These are phyloP conservation scores for Lactarius vividus DNA, from an alignment of 768 basidiomycete genomes.

Conservation along the genomic window DNA sequence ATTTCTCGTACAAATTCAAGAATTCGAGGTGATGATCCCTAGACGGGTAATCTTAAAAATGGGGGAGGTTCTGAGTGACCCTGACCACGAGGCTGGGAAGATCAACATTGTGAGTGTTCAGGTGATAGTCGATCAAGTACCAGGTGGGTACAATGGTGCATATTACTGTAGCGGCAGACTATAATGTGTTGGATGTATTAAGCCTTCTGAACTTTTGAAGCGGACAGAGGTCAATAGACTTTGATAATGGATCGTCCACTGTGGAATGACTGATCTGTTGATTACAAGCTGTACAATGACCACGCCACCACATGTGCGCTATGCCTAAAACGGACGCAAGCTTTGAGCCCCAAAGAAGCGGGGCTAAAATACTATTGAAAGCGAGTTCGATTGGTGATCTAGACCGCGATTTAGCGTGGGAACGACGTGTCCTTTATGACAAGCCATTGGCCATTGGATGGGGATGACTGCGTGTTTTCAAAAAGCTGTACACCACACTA, in stretches of 20 bases:
- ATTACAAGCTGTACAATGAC: too few relatives aligned
- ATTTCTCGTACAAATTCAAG: background rate
- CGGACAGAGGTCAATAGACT: background rate
- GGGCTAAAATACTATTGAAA: background rate
- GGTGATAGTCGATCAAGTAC: background rate
- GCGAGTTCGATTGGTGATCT: background rate
- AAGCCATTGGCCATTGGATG: background rate
- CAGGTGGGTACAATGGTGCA: background rate
- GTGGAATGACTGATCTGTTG: too few relatives aligned
- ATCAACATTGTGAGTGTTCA: background rate
- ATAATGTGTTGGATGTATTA: background rate
- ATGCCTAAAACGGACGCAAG: background rate
- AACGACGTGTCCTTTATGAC: background rate
- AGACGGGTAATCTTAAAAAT: slow-evolving; percentile 8
- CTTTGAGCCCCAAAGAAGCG: slow-evolving; percentile 1
- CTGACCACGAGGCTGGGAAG: background rate
- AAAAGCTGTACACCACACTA: slow-evolving; percentile 30
- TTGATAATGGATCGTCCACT: too few relatives aligned
- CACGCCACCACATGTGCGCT: background rate
- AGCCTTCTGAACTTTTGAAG: background rate
- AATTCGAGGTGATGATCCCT: background rate
- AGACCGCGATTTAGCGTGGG: background rate
- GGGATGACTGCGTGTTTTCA: background rate
- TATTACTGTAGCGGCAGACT: background rate
- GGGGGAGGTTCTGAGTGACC: slow-evolving; percentile 6